These are phyloP conservation scores for Graphilbum sp. DNA, from an alignment of 2,329 filamentous ascomycete species.

Conservation along the genomic window DNA sequence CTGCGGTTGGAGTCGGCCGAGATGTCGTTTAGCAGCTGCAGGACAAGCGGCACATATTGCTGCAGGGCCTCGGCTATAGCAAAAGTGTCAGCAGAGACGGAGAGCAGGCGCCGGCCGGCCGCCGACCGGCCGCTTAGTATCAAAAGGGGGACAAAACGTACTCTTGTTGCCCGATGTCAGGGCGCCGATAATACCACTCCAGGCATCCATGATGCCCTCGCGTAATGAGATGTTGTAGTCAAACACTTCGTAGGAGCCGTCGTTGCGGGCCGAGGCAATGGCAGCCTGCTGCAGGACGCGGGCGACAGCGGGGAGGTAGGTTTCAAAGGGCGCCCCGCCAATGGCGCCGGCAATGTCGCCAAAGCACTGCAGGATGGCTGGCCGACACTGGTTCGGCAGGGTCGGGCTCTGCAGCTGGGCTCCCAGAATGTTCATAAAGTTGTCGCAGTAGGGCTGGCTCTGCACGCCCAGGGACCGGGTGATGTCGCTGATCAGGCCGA, in stretches of 20 bases:
- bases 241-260: constrained; percentile 85
- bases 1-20: constrained; percentile 74
- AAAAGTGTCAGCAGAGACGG: no score
- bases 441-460: constrained; percentile 88
- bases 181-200: constrained; percentile 90
- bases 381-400: constrained; percentile 94
- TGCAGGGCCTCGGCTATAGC: constrained; percentile 49
- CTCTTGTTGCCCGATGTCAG: constrained; percentile 74
- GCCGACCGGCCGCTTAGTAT: no score
- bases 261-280: constrained; percentile 58
- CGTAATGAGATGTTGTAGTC: constrained; percentile 91
- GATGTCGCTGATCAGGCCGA: constrained; percentile 92
- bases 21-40: constrained; percentile 69
- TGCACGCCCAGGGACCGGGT: constrained; percentile 79
- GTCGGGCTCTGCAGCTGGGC: constrained; percentile 79
- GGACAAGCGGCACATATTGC: constrained; percentile 71
- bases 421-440: constrained; percentile 95
- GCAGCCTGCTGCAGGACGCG: constrained; percentile 90
- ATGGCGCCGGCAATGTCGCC: constrained; percentile 96
- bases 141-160: constrained; percentile 31
- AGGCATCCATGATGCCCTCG: constrained; percentile 98
- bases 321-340: constrained; percentile 67
- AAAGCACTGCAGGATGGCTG: constrained; percentile 93
- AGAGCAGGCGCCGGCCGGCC: no score
- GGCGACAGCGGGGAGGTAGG: constrained; percentile 80